phyloP scores from a whole-genome alignment of 306 rosid species.

The Sechiopsis laciniata region DNA sequence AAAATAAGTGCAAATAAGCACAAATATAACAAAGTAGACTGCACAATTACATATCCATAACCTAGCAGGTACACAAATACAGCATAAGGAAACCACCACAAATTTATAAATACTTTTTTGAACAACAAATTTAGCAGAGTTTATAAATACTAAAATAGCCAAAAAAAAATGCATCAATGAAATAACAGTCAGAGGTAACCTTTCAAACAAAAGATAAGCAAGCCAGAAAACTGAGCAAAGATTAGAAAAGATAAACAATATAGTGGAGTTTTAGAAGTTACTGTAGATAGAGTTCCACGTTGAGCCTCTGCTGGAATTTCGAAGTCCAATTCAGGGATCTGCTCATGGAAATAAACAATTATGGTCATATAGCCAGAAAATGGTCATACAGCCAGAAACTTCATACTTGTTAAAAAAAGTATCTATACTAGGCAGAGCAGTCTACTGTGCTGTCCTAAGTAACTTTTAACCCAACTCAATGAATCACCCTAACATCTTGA shows the following conservation, averaged over 20 bases:
- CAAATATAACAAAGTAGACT: no score
- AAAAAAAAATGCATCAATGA: no score
- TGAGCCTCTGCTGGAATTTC: constrained; percentile 98
- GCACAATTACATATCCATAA: no score
- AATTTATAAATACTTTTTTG: no score
- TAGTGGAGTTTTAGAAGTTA: constrained; percentile 31
- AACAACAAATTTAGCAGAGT: no score
- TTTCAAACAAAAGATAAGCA: neutral
- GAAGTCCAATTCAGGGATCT: constrained; percentile 89
- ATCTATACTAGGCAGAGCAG: neutral
- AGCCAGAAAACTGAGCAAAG: neutral
- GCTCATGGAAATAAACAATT: constrained; percentile 29
- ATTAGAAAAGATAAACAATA: constrained; percentile 10
- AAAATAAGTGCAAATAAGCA: no score
- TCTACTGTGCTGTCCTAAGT: neutral
- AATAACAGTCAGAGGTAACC: no score
- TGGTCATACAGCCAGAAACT: neutral
- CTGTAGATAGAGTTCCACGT: constrained; percentile 83
- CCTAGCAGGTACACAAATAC: no score
- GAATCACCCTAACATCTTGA: constrained; percentile 4
- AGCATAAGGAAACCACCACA: no score
- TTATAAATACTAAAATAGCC: no score
- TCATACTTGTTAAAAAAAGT: neutral
- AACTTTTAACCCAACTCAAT: neutral
- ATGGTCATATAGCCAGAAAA: neutral